Percentiles rank a stretch among this genome's conserved stretches.
Conservation (phyloP, 1,284 basidiomycete species). For the Fomitopsis schrenkii region DNA sequence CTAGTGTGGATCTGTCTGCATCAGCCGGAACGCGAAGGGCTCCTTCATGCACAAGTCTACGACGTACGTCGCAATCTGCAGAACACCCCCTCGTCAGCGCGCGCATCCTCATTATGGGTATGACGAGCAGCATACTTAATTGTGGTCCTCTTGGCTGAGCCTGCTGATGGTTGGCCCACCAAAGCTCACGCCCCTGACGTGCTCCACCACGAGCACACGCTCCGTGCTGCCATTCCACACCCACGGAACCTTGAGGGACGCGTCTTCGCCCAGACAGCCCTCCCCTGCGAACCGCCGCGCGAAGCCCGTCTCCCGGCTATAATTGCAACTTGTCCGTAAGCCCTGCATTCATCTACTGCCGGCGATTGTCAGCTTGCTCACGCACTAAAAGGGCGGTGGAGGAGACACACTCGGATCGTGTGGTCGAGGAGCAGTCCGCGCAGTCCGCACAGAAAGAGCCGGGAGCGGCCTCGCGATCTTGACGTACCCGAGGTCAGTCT, state of each 20-base stretch:
- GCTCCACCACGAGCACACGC: slow-evolving; percentile 88
- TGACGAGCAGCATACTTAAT: slow-evolving; percentile 56
- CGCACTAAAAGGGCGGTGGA: neutral
- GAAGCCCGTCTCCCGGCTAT: slow-evolving; percentile 82
- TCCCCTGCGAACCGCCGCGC: slow-evolving; percentile 58
- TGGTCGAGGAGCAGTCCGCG: slow-evolving; percentile 87
- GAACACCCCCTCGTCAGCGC: neutral
- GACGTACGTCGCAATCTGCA: slow-evolving; percentile 79
- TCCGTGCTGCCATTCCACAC: slow-evolving; percentile 82
- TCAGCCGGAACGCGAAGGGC: slow-evolving; percentile 86
- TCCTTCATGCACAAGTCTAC: slow-evolving; percentile 88
- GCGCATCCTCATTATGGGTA: neutral
- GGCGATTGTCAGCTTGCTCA: neutral
- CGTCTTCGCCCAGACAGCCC: slow-evolving; percentile 51
- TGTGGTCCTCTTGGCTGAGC: slow-evolving; percentile 62
- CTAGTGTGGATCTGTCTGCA: slow-evolving; percentile 99
- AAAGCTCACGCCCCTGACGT: slow-evolving; percentile 80
- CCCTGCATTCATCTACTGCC: slow-evolving; percentile 72
- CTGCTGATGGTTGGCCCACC: slow-evolving; percentile 55
- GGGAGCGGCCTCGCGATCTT: slow-evolving; percentile 61
- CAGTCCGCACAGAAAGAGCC: slow-evolving; percentile 56
- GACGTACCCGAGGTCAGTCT: slow-evolving; percentile 85
- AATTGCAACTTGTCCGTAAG: slow-evolving; percentile 94
- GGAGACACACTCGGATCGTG: slow-evolving; percentile 61
- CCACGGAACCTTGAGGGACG: slow-evolving; percentile 80